Base-by-base conservation (phyloP, 805 yeast species). In the Candida ulmi region DNA sequence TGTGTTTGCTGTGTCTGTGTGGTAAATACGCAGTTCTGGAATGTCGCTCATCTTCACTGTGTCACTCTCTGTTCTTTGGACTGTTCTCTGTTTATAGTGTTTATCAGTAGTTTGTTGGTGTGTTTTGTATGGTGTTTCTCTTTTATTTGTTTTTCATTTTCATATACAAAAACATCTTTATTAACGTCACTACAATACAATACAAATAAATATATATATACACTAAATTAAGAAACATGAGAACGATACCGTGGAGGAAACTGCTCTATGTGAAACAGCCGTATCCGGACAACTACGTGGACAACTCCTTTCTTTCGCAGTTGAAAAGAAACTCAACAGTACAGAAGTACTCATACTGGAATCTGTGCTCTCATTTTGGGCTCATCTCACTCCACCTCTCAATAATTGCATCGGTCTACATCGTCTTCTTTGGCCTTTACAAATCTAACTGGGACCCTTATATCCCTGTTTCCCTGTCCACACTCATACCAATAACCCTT, bases 201-300 rank as follows among this genome's bases (percentile, higher is more conserved):
- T 23, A 11, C 13, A 23, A 23, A 23, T n/a, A n/a, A n/a, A n/a
- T n/a, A n/a, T n/a, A n/a, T n/a, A n/a, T n/a, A n/a, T n/a, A n/a
- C n/a, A n/a, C n/a, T n/a, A n/a, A 26, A 26, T 6, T 13, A 26
- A 30, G 6, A 30, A 17, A 17, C 13, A 17, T 11, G n/a, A 17
- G 19, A 31, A 31, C 19, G 24, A 11, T 57, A 28, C 78, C 78
- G 17, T 90, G 98, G 98, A 74, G 82, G 52, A 84, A 93, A 53
- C 74, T 88, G 29, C 71, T 91, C 11, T 93, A 95, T 82, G 73
- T 83, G 26, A 72, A 75, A 41, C 96, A 90, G 57, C 83, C 83
- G 12, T 90, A 80, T 54, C 95, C 95, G 0, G 99, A 91, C 58
- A 93, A 90, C 60, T 87, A 86, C 62, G 91, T 95, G 2, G 95